Evolutionary conservation across 2,329 filamentous ascomycete species (phyloP).

Genomic region (Apiospora hydei): DNA sequence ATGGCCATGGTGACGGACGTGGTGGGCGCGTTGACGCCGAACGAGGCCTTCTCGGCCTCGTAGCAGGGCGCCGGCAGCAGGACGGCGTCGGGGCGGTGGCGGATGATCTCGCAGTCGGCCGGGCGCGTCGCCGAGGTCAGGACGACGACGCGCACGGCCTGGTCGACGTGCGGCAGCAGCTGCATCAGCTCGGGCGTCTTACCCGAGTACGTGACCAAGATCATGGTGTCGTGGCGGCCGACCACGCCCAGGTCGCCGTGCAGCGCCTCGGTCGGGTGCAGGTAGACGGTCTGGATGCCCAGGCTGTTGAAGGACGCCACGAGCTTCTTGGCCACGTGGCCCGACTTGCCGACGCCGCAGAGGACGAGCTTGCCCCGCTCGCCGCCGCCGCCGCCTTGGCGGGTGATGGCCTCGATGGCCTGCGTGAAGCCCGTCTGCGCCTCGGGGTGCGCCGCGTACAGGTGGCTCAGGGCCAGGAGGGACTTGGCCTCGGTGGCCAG

Average conservation of each 20-base stretch:
- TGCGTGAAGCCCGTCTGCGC: conserved; percentile 74
- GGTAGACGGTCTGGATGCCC: conserved; percentile 78
- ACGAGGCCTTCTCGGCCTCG: conserved; percentile 77
- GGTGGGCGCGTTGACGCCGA: conserved; percentile 88
- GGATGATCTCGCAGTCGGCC: conserved; percentile 73
- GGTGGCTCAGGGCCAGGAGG: conserved; percentile 71
- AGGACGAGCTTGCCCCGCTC: conserved; percentile 80
- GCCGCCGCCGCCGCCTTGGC: conserved; percentile 54
- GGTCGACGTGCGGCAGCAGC: conserved; percentile 78
- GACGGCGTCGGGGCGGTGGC: conserved; percentile 68
- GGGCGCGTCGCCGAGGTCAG: conserved; percentile 77
- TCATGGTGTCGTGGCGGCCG: conserved; percentile 74
- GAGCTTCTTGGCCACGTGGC: conserved; percentile 87
- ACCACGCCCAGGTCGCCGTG: conserved; percentile 92
- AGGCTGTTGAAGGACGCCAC: conserved; percentile 95
- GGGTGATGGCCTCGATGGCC: conserved; percentile 74
- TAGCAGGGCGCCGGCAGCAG: conserved; percentile 87
- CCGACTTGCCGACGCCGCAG: conserved; percentile 90
- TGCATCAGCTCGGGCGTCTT: conserved; percentile 83
- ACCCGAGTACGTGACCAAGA: conserved; percentile 92
- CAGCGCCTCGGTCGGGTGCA: conserved; percentile 90
- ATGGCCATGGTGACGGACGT: conserved; percentile 91
- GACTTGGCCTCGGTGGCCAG: conserved; percentile 84
- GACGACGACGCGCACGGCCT: conserved; percentile 72
- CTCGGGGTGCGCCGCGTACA: conserved; percentile 76